Evolutionary conservation across 768 basidiomycete species (phyloP), one percentile per base, ranked within the genome.

Genomic region (Termitomyces sp.): DNA sequence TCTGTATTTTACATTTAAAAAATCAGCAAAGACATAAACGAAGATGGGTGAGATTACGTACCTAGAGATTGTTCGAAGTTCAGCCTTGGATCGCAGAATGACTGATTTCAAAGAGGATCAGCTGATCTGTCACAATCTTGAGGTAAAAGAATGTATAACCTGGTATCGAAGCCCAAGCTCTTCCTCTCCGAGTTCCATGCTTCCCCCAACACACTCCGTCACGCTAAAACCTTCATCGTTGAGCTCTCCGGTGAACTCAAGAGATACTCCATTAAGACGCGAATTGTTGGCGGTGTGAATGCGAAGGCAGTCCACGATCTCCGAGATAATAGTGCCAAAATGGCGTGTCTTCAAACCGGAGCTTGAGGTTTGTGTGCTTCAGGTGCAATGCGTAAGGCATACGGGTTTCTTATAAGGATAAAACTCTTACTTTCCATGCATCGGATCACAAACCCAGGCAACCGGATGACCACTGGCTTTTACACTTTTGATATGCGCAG

Each of bases 51-150:
- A 48, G 46, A 42, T 21, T 19, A 75, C 84, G 59, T 62, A 93
- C 92, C 92, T n/a, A 98, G 78, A 45, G 87, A 89, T 69, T 96
- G 94, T 70, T 96, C 94, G 63, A 94, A 94, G 69, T 97, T 96
- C 60, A 98, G 73, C 45, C 95, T 75, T 2, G 94, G 96, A 73
- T 98, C 95, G 67, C 96, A 98, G 74, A 96, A 96, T 1, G 88
- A 86, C 88, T 91, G 12, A 6, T n/a, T 37, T 3, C 1, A 15
- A 35, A 33, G 17, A 19, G 14, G 19, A 10, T 51, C 28, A 41
- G 14, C 9, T 30, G 26, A n/a, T 21, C 11, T 19, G 17, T 47
- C 26, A 9, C 40, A 10, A 19, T 10, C 15, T 6, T 7, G 6
- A n/a, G 21, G 0, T 3, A 4, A 17, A 19, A 30, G 21, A 14